Percentiles rank a stretch among this genome's conserved stretches.
These are phyloP conservation scores for Trichomonas gallinae DNA, from an alignment of 208 protist genomes.

Conservation along the genomic window DNA sequence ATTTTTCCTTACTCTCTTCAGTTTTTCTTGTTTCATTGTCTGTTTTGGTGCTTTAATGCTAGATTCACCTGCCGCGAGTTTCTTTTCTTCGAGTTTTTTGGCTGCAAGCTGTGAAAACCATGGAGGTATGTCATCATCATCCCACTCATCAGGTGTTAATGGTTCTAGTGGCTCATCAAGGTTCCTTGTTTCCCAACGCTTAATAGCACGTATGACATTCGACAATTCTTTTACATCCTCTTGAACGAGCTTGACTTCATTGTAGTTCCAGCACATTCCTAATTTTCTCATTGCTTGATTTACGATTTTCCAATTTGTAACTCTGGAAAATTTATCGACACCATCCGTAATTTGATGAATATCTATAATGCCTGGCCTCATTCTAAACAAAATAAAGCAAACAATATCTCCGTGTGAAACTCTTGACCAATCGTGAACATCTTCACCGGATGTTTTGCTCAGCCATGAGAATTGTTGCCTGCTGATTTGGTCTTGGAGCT, in stretches of 20 bases:
- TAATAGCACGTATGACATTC: background rate
- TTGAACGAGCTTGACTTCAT: background rate
- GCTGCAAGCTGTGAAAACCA: background rate
- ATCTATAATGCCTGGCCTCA: background rate
- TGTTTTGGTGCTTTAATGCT: background rate
- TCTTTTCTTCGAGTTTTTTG: constrained; percentile 17
- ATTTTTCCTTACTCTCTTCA: background rate
- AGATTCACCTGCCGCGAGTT: background rate
- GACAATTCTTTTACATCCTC: background rate
- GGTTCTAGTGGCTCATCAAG: background rate
- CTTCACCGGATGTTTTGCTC: background rate
- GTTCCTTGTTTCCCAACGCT: background rate
- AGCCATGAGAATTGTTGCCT: background rate
- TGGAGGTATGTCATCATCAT: background rate
- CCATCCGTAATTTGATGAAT: background rate
- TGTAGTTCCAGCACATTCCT: background rate
- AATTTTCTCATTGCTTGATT: constrained; percentile 11
- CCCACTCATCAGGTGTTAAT: background rate
- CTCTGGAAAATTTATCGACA: background rate
- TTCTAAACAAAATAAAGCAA: constrained; percentile 8
- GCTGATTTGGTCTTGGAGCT: background rate
- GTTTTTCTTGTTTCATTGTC: background rate
- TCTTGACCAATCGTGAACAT: background rate
- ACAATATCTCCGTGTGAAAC: constrained; percentile 3
- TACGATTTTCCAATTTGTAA: background rate